Base-by-base conservation (phyloP, 1,284 basidiomycete species). In the Xerocomus nothofagi region DNA sequence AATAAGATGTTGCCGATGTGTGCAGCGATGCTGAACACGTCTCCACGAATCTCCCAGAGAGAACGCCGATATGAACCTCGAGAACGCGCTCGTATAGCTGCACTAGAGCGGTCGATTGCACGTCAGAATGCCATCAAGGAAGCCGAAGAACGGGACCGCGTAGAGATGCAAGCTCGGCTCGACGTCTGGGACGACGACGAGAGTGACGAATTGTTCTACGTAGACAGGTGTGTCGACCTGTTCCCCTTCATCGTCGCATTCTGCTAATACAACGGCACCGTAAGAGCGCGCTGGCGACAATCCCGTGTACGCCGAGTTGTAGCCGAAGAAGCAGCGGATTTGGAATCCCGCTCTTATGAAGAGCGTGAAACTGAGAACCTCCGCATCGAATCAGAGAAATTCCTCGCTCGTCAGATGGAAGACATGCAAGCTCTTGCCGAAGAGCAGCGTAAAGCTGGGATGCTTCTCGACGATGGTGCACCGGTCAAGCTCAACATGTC, bases 151-250 rank as follows among this genome's bases (percentile, higher is more conserved):
- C 79, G 84, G 6, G 89, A 88, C 59, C 75, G 80, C 14, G 62
- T 81, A 14, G 84, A 88, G 62, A 86, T 91, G 76, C 78, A 80
- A 29, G 76, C 83, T 23, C 77, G 87, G 4, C 72, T 94, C 21
- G 86, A 88, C 51, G 71, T 86, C 2, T 95, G 90, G 89, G 92
- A 96, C 60, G 93, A 96, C 60, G 93, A 95, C 54, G 89, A 93
- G 63, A 88, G 87, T 56, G 88, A 90, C 54, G 92, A 94, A 57
- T 62, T 83, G 23, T 95, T 91, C 71, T 94, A 93, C 61, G 78
- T 86, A 33, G 93, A 96, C 61, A 80, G 91, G 85, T 89, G 56
- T 54, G 73, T 60, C 11, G 12, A 36, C 26, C 33, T 15, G 29
- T 20, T 9, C n/a, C 30, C 26, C 2, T 0, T 39, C 12, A 24